Base-by-base conservation (phyloP, 352 stramenopile genomes). In the Blastocystis hominis region DNA sequence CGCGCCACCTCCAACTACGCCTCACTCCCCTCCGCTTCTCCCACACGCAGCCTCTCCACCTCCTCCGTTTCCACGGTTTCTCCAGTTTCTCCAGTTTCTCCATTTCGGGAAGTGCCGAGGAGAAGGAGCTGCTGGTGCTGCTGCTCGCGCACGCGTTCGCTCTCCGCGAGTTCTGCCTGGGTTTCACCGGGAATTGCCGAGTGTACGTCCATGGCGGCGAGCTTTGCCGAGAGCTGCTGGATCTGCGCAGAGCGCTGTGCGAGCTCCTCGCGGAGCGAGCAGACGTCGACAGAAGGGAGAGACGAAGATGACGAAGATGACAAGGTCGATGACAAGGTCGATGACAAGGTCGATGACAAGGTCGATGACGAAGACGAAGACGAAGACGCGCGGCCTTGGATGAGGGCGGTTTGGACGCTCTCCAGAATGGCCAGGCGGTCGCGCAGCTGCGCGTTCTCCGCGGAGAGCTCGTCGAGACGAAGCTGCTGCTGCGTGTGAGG, bases 61-160 rank as follows among this genome's bases (percentile, higher is more conserved):
- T 6, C 6, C 20, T 80, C 42, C 2, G 17, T 54, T n/a, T 3
- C 24, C 24, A 30, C 24, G 24, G 24, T 30, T 30, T 30, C 24
- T 30, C 24, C 24, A 30, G 24, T 30, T 30, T 30, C 24, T 30
- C 24, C 24, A 30, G 24, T 30, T 30, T 30, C 24, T 30, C 24
- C 24, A 30, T 17, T 54, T 42, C 36, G 20, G 3, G 24, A 30
- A 30, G 24, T 76, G 55, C 5, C 13, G 64, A 80, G 30, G 9
- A 80, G 70, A 3, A 80, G 70, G 0, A 80, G 30, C 63, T 80
- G 70, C 50, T 80, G 70, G 20, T 80, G 50, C 4, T 80, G 70
- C 30, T 80, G 70, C 44, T 80, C 15, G 15, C 70, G 70, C 62
- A 80, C 63, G 24, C 70, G 50, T 7, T 80, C 70, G 54, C 70